Percentiles rank a stretch among this genome's conserved stretches.
Conservation (phyloP, 257 asterid genomes). For the Paraleonurus japonicus region DNA sequence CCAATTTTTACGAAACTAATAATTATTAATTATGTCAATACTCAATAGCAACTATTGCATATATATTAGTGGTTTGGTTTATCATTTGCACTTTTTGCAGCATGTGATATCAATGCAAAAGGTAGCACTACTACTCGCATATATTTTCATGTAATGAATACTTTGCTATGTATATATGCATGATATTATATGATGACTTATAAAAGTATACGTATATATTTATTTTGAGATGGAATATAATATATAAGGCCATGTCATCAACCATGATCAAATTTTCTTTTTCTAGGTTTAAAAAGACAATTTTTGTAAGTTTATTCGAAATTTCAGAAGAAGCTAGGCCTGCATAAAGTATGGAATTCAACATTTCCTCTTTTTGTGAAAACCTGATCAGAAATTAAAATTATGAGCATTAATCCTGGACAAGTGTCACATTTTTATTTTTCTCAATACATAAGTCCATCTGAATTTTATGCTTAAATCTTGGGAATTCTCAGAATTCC, state of each 20-base stretch:
- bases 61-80: slow-evolving; percentile 17
- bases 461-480: too few species aligned
- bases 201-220: background rate
- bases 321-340: background rate
- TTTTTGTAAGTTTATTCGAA: background rate
- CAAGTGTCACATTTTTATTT: too few species aligned
- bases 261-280: background rate
- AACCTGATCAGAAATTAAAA: background rate
- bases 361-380: background rate
- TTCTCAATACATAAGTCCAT: too few species aligned
- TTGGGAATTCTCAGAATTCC: background rate
- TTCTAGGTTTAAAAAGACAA: background rate
- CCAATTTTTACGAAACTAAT: slow-evolving; percentile 16
- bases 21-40: slow-evolving; percentile 31
- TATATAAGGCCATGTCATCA: background rate
- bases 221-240: background rate
- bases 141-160: background rate
- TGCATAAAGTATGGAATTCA: background rate
- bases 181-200: too few species aligned
- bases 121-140: background rate
- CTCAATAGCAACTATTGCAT: slow-evolving; percentile 18
- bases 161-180: background rate
- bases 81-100: slow-evolving; percentile 25
- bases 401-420: too few species aligned
- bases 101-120: slow-evolving; percentile 23